Conservation (phyloP, 2,329 filamentous ascomycete genomes). For the Xylaria polymorpha region DNA sequence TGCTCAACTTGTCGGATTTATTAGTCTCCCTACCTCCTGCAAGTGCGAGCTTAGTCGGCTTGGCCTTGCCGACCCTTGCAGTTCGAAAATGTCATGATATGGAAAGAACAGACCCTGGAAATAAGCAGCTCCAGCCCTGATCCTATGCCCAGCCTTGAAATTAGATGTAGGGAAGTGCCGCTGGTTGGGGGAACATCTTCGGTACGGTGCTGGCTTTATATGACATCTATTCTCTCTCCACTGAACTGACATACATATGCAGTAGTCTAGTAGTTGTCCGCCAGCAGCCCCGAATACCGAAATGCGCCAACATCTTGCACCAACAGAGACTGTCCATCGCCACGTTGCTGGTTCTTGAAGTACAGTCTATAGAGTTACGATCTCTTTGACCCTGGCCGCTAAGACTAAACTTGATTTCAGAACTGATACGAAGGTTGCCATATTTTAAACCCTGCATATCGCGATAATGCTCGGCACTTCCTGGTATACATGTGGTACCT, state of each 20-base stretch:
- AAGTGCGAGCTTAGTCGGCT: constrained; percentile 1
- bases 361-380: background rate
- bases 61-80: constrained; percentile 11
- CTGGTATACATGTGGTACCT: constrained; percentile 12
- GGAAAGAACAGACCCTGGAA: constrained; percentile 6
- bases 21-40: background rate
- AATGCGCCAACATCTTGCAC: constrained; percentile 5
- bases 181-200: background rate
- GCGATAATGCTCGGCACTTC: constrained; percentile 24
- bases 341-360: constrained; percentile 2
- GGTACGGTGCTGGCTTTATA: background rate
- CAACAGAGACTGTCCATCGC: background rate
- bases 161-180: background rate
- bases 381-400: background rate
- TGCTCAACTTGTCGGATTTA: background rate
- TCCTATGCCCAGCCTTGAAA: constrained; percentile 13
- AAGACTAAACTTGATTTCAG: background rate
- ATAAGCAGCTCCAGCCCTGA: constrained; percentile 7
- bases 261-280: background rate
- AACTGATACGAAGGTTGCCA: constrained; percentile 7
- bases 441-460: constrained; percentile 14
- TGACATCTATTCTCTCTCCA: background rate
- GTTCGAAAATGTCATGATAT: constrained; percentile 7
- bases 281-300: background rate
- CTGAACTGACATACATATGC: background rate